These are phyloP conservation scores for Aureobasidium sp. DNA, from an alignment of 2,329 filamentous ascomycete species.

Conservation along the genomic window DNA sequence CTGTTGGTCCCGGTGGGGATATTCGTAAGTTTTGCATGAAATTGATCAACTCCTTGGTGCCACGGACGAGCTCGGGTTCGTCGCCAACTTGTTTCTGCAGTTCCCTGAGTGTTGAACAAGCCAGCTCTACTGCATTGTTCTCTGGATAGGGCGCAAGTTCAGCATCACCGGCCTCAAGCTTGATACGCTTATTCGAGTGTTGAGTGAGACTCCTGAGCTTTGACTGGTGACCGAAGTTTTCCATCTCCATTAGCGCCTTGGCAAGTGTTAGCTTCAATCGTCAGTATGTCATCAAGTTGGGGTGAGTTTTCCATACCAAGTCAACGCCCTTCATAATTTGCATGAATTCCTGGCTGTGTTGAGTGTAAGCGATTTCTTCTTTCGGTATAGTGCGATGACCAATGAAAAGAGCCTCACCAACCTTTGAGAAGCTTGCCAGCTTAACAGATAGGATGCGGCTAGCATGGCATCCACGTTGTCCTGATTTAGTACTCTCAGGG, in stretches of 20 bases:
- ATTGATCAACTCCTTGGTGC: constrained; percentile 10
- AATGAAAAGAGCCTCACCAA: background rate
- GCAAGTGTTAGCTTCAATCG: background rate
- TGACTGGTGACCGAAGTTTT: constrained; percentile 2
- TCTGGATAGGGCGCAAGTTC: background rate
- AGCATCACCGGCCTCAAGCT: background rate
- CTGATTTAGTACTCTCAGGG: background rate
- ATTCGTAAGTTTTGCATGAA: constrained; percentile 10
- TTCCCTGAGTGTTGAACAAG: constrained; percentile 1
- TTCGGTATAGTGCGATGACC: background rate
- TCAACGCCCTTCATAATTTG: constrained; percentile 14
- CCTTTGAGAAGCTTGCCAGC: constrained; percentile 11
- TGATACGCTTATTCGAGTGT: background rate
- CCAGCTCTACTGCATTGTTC: background rate
- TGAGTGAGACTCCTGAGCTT: background rate
- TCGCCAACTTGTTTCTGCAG: constrained; percentile 4
- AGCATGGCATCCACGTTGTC: constrained; percentile 10
- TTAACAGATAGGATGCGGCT: constrained; percentile 7
- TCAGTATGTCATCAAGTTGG: background rate
- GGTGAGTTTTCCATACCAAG: background rate
- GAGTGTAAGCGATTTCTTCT: background rate
- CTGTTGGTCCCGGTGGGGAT: constrained; percentile 1
- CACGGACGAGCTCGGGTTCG: constrained; percentile 7
- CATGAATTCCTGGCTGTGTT: constrained; percentile 9
- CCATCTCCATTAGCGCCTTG: constrained; percentile 13